Conservation (phyloP, 805 yeast genomes). For the Candida caryicola region DNA sequence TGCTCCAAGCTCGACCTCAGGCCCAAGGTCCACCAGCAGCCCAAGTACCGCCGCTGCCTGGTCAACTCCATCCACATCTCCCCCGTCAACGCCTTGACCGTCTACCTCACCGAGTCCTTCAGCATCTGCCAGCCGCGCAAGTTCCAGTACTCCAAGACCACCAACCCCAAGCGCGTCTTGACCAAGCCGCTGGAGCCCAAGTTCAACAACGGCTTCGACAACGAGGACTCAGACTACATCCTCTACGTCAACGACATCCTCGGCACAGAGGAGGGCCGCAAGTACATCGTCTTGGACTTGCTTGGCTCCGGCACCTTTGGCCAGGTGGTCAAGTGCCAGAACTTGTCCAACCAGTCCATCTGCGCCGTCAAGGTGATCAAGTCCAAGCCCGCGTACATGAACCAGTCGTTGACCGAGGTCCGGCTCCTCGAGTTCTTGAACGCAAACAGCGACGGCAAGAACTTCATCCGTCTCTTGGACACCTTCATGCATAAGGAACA, state of each 20-base stretch:
- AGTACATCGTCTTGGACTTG: conserved; percentile 84
- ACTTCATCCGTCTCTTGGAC: conserved; percentile 76
- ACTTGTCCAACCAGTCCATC: conserved; percentile 72
- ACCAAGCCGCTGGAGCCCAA: conserved; percentile 90
- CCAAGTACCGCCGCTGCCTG: conserved; percentile 70
- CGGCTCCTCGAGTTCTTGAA: conserved; percentile 79
- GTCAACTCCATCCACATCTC: conserved; percentile 62
- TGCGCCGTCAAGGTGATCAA: conserved; percentile 95
- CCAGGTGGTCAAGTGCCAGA: conserved; percentile 93
- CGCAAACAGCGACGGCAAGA: conserved; percentile 61
- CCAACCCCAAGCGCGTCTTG: conserved; percentile 87
- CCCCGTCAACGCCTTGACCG: conserved; percentile 78
- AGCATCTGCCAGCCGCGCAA: conserved; percentile 73
- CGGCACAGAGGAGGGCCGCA: conserved; percentile 80
- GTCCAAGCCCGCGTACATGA: conserved; percentile 84
- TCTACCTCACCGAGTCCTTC: conserved; percentile 75
- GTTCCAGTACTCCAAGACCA: conserved; percentile 76
- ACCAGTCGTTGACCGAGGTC: conserved; percentile 90
- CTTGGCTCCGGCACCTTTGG: conserved; percentile 98
- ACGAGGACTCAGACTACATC: conserved; percentile 85
- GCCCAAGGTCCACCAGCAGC: conserved; percentile 61
- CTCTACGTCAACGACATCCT: conserved; percentile 90
- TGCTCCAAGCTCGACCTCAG: conserved; percentile 47
- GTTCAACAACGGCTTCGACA: conserved; percentile 80
- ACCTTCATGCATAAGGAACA: conserved; percentile 91